These are phyloP conservation scores for Leccinum uliginosum DNA, from an alignment of 768 basidiomycete species.

Conservation along the genomic window DNA sequence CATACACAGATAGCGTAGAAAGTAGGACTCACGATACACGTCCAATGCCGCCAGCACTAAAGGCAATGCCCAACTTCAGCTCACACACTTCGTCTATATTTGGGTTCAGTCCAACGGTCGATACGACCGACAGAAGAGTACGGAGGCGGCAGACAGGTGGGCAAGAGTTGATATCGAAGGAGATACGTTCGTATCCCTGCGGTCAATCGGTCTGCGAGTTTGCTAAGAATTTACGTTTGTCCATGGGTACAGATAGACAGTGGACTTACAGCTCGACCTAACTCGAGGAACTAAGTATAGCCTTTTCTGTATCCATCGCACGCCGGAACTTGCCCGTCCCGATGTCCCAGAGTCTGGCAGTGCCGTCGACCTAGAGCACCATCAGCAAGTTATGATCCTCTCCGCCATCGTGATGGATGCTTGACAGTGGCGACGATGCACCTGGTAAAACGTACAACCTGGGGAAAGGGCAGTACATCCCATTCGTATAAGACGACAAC, in stretches of 20 bases:
- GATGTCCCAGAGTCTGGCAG: constrained; percentile 85
- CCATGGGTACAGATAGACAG: not conserved
- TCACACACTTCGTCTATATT: constrained; percentile 69
- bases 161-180: constrained; percentile 25
- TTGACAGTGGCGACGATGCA: constrained; percentile 58
- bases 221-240: not conserved
- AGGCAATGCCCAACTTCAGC: constrained; percentile 47
- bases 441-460: constrained; percentile 85
- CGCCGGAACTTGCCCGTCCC: constrained; percentile 81
- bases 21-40: constrained; percentile 41
- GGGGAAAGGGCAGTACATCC: not conserved
- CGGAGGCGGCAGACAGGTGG: constrained; percentile 36
- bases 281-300: constrained; percentile 59
- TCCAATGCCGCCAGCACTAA: constrained; percentile 40
- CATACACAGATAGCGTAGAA: not conserved
- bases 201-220: constrained; percentile 23
- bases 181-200: constrained; percentile 22
- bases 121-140: constrained; percentile 54
- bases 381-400: constrained; percentile 57
- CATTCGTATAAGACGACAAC: not conserved
- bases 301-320: constrained; percentile 73
- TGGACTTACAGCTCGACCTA: constrained; percentile 73
- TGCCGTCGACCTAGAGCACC: constrained; percentile 68
- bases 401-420: constrained; percentile 56
- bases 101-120: constrained; percentile 66